phyloP scores from a whole-genome alignment of 371 early-diverging fungal genomes.

The Mortierella sp. region DNA sequence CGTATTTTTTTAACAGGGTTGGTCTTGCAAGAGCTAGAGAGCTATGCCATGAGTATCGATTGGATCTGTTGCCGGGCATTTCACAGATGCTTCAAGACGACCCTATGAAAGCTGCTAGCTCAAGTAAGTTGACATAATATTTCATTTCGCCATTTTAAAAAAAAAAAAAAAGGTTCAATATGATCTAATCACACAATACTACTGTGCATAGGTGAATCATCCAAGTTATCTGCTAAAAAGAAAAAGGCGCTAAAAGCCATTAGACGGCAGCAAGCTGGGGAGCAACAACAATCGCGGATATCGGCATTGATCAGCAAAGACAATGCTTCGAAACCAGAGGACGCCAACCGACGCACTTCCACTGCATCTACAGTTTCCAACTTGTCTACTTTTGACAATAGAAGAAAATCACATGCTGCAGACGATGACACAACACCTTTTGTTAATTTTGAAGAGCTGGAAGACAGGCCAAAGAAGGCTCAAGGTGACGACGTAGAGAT shows the following conservation, averaged over 20 bases:
- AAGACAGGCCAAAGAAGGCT: slow-evolving; percentile 39
- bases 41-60: slow-evolving; percentile 63
- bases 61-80: slow-evolving; percentile 61
- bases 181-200: neutral
- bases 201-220: slow-evolving; percentile 3
- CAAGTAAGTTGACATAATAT: slow-evolving; percentile 18
- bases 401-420: slow-evolving; percentile 44
- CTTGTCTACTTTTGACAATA: slow-evolving; percentile 9
- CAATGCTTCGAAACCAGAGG: neutral
- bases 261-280: slow-evolving; percentile 6
- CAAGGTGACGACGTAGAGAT: slow-evolving; percentile 41
- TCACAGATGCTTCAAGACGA: slow-evolving; percentile 63
- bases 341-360: slow-evolving; percentile 8
- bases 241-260: slow-evolving; percentile 17
- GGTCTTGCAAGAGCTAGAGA: slow-evolving; percentile 65
- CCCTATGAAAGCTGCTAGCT: slow-evolving; percentile 36
- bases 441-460: slow-evolving; percentile 55
- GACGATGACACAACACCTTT: slow-evolving; percentile 55
- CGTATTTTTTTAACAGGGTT: slow-evolving; percentile 55
- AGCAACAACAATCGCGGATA: neutral
- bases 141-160: neutral
- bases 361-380: slow-evolving; percentile 2
- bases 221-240: slow-evolving; percentile 17
- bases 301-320: neutral
- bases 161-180: too few species aligned